A percentile compares a stretch with the other conserved stretches of the same genome.
phyloP scores from a whole-genome alignment of 2,329 filamentous ascomycete species.

The Penicillium sp. region DNA sequence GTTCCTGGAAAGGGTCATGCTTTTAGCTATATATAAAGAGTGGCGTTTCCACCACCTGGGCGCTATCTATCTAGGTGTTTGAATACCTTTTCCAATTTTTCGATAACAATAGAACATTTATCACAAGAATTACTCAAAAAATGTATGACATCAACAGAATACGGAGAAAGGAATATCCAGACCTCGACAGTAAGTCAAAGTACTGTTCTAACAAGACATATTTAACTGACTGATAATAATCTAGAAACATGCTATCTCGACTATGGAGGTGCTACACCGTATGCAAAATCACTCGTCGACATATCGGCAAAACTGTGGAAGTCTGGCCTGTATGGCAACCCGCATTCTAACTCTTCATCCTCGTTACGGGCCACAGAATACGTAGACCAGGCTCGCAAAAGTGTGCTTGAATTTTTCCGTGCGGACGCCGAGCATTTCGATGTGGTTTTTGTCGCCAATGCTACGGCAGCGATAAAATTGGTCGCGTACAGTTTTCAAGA shows the following conservation, averaged over 20 bases:
- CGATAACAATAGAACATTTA: too few relatives aligned
- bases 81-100: too few relatives aligned
- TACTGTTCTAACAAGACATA: not conserved
- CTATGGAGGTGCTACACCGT: conserved; percentile 85
- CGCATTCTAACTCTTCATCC: conserved; percentile 78
- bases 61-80: too few relatives aligned
- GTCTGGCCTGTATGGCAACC: conserved; percentile 77
- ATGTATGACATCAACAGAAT: conserved; percentile 11
- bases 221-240: not conserved
- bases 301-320: conserved; percentile 73
- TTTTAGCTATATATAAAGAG: too few relatives aligned
- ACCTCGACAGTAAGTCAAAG: conserved; percentile 3
- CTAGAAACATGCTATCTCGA: conserved; percentile 63
- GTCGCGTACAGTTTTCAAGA: conserved; percentile 73
- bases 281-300: conserved; percentile 75
- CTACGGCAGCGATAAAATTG: conserved; percentile 84
- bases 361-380: conserved; percentile 71
- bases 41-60: too few relatives aligned
- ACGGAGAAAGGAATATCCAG: conserved; percentile 11
- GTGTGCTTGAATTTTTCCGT: conserved; percentile 70
- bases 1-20: too few relatives aligned
- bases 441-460: conserved; percentile 85
- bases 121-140: not conserved
- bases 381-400: conserved; percentile 70
- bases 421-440: conserved; percentile 80